Conservation (phyloP, 2,329 filamentous ascomycete species). For the Coleophoma cylindrospora region DNA sequence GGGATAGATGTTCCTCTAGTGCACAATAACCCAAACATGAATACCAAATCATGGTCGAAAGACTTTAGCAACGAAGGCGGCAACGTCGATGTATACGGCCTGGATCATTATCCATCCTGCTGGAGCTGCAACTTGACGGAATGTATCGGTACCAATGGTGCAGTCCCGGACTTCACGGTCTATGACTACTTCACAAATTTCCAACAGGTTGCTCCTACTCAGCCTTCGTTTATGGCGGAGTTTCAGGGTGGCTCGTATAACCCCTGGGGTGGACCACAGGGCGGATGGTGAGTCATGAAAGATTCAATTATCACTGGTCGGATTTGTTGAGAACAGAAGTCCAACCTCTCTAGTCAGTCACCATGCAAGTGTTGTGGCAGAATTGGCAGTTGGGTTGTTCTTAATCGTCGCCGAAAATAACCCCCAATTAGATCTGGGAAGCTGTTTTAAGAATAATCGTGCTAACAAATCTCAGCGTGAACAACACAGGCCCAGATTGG, state of each 20-base stretch:
- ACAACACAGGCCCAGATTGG: conserved; percentile 51
- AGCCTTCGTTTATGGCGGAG: conserved; percentile 46
- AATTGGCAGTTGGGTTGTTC: no score
- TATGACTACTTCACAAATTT: conserved; percentile 27
- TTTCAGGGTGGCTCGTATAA: conserved; percentile 58
- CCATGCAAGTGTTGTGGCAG: no score
- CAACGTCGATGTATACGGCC: conserved; percentile 47
- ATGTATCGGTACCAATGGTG: conserved; percentile 54
- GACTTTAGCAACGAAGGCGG: conserved; percentile 52
- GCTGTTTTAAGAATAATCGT: conserved; percentile 16
- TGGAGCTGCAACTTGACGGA: conserved; percentile 60
- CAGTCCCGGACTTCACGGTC: conserved; percentile 44
- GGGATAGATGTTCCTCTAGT: conserved; percentile 54
- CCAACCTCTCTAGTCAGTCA: no score
- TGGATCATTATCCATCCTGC: conserved; percentile 51
- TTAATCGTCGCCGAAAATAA: no score
- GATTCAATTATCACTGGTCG: no score
- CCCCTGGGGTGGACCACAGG: conserved; percentile 53
- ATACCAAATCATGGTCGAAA: conserved; percentile 51
- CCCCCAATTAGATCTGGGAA: background rate
- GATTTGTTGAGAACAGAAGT: no score
- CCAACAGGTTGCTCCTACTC: conserved; percentile 19
- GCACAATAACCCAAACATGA: conserved; percentile 56
- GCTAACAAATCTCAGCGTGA: conserved; percentile 7
- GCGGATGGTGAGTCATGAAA: conserved; percentile 31